A percentile compares a stretch with the other conserved stretches of the same genome.
Evolutionary conservation across 2,329 filamentous ascomycete genomes (phyloP).

Genomic region (Leptosphaerulina australis): DNA sequence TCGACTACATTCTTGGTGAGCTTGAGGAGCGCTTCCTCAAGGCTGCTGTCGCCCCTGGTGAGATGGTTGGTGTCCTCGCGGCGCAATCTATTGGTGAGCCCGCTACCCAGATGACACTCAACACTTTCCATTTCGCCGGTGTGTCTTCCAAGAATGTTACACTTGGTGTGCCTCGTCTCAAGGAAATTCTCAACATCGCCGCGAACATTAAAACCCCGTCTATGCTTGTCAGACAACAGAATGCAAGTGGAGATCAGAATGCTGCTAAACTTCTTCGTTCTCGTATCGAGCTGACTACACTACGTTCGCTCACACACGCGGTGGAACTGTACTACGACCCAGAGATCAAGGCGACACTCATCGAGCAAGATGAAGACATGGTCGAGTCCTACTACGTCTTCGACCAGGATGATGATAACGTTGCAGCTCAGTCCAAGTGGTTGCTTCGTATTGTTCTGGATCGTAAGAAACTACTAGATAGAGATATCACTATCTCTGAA

Average conservation of each 20-base stretch:
- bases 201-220: constrained; percentile 98
- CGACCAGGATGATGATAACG: constrained; percentile 72
- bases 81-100: constrained; percentile 99
- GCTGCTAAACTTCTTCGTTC: constrained; percentile 85
- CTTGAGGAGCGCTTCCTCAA: constrained; percentile 87
- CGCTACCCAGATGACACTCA: constrained; percentile 98
- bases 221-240: constrained; percentile 87
- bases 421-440: constrained; percentile 82
- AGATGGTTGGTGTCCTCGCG: constrained; percentile 98
- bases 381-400: constrained; percentile 97
- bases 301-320: constrained; percentile 86
- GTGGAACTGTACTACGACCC: constrained; percentile 99
- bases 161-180: constrained; percentile 96
- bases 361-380: constrained; percentile 88
- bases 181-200: constrained; percentile 98
- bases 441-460: constrained; percentile 91
- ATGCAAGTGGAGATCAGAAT: constrained; percentile 69
- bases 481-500: constrained; percentile 87
- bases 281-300: constrained; percentile 89
- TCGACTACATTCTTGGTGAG: constrained; percentile 90
- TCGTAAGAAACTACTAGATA: constrained; percentile 93
- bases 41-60: constrained; percentile 85
- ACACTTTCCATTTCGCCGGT: constrained; percentile 99
- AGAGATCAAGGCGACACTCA: constrained; percentile 81
- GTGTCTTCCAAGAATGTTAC: constrained; percentile 99